Conservation (phyloP, 2,329 filamentous ascomycete genomes). For the Myriangium duriaei region DNA sequence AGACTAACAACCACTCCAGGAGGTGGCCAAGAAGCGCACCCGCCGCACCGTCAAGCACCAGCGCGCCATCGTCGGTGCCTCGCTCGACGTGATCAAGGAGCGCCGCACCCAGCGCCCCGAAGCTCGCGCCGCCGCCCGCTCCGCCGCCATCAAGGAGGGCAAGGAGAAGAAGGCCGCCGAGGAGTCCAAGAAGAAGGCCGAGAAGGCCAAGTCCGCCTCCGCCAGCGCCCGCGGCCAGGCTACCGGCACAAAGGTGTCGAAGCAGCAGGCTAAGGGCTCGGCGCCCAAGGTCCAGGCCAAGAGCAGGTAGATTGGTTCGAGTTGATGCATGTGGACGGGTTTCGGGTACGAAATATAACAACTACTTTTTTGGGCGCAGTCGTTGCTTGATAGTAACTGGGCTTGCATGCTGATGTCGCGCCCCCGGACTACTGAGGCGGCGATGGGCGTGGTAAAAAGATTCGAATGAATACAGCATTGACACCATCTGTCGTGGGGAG, state of each 20-base stretch:
- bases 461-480: too few relatives aligned
- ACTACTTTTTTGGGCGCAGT: too few relatives aligned
- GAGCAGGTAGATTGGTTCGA: constrained; percentile 8
- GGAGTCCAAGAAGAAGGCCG: constrained; percentile 90
- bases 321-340: too few relatives aligned
- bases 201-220: constrained; percentile 92
- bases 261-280: constrained; percentile 92
- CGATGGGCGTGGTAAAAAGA: too few relatives aligned
- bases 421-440: too few relatives aligned
- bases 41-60: constrained; percentile 97
- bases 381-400: too few relatives aligned
- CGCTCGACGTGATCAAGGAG: constrained; percentile 99
- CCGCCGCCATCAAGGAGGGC: constrained; percentile 84
- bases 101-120: constrained; percentile 88
- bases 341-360: too few relatives aligned
- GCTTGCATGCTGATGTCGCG: too few relatives aligned
- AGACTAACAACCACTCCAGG: constrained; percentile 45
- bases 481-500: too few relatives aligned
- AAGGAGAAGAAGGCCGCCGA: constrained; percentile 95
- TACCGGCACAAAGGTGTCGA: constrained; percentile 66
- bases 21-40: constrained; percentile 99
- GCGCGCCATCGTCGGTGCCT: constrained; percentile 97
- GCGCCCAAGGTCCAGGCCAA: constrained; percentile 6
- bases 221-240: constrained; percentile 63
- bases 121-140: constrained; percentile 82